A percentile compares a stretch with the other conserved stretches of the same genome.
Conservation (phyloP, 176 grass and related monocot genomes). For the Hordeum marinum region DNA sequence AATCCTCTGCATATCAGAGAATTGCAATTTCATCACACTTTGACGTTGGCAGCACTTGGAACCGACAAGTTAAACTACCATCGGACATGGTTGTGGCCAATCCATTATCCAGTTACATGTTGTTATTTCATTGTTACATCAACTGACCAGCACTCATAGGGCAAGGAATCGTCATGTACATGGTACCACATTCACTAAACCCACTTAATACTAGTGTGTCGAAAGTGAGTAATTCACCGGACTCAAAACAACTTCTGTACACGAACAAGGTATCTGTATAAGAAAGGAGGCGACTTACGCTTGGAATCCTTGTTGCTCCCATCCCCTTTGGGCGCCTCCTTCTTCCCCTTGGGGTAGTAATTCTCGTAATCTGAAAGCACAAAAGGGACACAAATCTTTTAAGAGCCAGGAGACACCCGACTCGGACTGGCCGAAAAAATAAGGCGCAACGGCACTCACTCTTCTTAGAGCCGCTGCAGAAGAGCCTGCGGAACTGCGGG, state of each 20-base stretch:
- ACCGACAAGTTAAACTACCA: neutral
- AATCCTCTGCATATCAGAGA: constrained; percentile 47
- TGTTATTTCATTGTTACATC: neutral
- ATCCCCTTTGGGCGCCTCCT: constrained; percentile 79
- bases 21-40: neutral
- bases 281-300: constrained; percentile 26
- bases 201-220: neutral
- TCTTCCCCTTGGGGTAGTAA: constrained; percentile 79
- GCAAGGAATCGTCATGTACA: neutral
- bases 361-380: constrained; percentile 84
- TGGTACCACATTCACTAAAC: neutral
- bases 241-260: neutral
- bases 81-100: neutral
- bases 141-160: neutral
- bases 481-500: constrained; percentile 70
- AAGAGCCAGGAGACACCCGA: neutral
- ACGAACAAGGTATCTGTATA: neutral
- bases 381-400: neutral
- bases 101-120: neutral
- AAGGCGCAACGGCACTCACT: constrained; percentile 30
- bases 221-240: neutral
- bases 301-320: constrained; percentile 78
- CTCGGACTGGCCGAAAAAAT: neutral
- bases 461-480: constrained; percentile 76
- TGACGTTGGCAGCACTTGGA: neutral